Conservation (phyloP, 805 yeast genomes). For the Pichia nanzhaoensis region DNA sequence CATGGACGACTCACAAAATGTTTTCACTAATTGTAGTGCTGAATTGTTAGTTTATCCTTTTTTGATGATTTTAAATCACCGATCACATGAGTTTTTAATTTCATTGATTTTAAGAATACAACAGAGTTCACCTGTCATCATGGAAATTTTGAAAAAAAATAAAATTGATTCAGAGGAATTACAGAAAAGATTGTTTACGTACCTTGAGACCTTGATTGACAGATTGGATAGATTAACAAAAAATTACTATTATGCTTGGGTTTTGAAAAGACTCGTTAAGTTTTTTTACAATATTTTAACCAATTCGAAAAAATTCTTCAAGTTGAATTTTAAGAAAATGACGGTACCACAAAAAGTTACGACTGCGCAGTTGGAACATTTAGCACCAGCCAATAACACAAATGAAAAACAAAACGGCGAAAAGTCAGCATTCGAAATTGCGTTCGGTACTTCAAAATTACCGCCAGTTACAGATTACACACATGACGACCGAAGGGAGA, state of each 20-base stretch:
- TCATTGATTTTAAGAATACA: conserved; percentile 44
- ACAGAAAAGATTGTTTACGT: conserved; percentile 28
- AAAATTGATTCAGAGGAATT: conserved; percentile 31
- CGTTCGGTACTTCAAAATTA: conserved; percentile 31
- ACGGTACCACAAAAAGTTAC: background rate
- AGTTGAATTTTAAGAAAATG: conserved; percentile 27
- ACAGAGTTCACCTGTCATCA: conserved; percentile 30
- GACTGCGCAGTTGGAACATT: background rate
- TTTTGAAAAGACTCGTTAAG: conserved; percentile 36
- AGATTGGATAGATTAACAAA: conserved; percentile 33
- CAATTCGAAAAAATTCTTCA: conserved; percentile 31
- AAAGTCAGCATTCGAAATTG: conserved; percentile 29
- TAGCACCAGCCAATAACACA: conserved; percentile 13
- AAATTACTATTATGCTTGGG: conserved; percentile 41
- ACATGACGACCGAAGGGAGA: conserved; percentile 8
- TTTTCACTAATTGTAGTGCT: conserved; percentile 33
- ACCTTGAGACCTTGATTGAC: conserved; percentile 30
- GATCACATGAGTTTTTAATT: conserved; percentile 53
- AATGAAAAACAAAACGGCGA: conserved; percentile 18
- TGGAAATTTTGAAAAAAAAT: conserved; percentile 29
- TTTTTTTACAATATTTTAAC: conserved; percentile 32
- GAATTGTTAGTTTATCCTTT: conserved; percentile 45
- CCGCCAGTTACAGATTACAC: conserved; percentile 32
- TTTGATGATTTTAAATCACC: conserved; percentile 45
- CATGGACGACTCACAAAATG: conserved; percentile 23